A percentile compares a stretch with the other conserved stretches of the same genome.
Evolutionary conservation across 2,329 filamentous ascomycete genomes (phyloP).

Genomic region (Pyrenochaeta sp.): DNA sequence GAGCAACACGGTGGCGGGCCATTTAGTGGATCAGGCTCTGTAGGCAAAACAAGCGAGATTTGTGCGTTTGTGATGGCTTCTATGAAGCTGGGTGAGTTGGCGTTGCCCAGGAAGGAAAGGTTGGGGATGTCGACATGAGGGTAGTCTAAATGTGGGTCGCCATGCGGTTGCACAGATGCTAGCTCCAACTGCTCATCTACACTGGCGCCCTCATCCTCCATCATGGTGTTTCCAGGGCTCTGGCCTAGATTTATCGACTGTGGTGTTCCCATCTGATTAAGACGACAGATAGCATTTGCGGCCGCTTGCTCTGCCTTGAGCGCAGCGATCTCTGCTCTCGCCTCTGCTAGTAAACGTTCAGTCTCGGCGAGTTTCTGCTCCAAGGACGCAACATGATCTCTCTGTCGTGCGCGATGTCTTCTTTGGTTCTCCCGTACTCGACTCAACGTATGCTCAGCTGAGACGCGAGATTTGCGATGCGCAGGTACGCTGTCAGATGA

Average conservation of each 20-base stretch:
- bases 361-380: constrained; percentile 46
- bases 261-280: background rate
- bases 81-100: constrained; percentile 5
- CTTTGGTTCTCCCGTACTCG: constrained; percentile 63
- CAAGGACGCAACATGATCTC: constrained; percentile 51
- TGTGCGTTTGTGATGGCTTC: constrained; percentile 1
- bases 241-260: background rate
- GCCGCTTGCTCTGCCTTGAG: constrained; percentile 29
- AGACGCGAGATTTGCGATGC: constrained; percentile 31
- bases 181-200: constrained; percentile 4
- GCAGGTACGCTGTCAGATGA: constrained; percentile 13
- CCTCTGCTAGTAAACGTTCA: constrained; percentile 34
- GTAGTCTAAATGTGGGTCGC: constrained; percentile 14
- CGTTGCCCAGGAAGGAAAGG: constrained; percentile 19
- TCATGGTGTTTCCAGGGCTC: background rate
- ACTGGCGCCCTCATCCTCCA: background rate
- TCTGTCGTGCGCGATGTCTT: constrained; percentile 58
- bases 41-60: constrained; percentile 5
- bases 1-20: constrained; percentile 40
- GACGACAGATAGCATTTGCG: constrained; percentile 10
- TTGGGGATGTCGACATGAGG: constrained; percentile 9
- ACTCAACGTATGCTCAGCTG: constrained; percentile 47
- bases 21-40: background rate
- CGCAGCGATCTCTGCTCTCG: constrained; percentile 35
- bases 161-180: constrained; percentile 1